Base-by-base conservation (phyloP, 805 yeast genomes). In the Yarrowia yakushimensis region DNA sequence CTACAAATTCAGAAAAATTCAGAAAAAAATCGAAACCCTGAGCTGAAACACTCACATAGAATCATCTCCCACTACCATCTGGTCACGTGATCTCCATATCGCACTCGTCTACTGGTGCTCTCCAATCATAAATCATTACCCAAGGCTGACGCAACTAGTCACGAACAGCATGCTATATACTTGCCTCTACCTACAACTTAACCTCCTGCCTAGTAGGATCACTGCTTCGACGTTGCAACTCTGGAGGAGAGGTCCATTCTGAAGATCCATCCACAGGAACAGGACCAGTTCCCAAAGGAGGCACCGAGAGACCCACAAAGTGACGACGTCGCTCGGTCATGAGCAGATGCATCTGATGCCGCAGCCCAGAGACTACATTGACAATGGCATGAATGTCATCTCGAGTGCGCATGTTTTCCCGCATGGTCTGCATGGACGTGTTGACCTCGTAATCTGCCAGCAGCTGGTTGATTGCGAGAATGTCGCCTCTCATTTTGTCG, bases 271-370 rank as follows among this genome's bases (percentile, higher is more conserved):
- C 59, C 59, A 52, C 36, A 1, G 59, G 59, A n/a, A 34, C 43
- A 4, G 23, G 33, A 8, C 43, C 43, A 11, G 59, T 48, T 0
- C 39, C 55, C 28, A 48, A n/a, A 4, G 55, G 55, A 22, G 39
- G 39, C 20, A 31, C 39, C 5, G 39, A 22, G 15, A 31, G 55
- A 5, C 55, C 59, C 31, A 52, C 52, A 30, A 34, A 63, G 20
- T 15, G 63, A 59, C 67, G 60, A 23, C 75, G 63, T 22, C 74
- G 65, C 41, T 72, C 75, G 17, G 70, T 48, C 18, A 72, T 63
- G 25, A 75, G 55, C 52, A 72, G 67, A 61, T 72, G 73, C 54
- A 75, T 42, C 64, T 75, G 78, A 33, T 75, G 74, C 3, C 76
- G 69, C n/a, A 75, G 63, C 12, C 73, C 69, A 34, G 71, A 72